Percentiles rank a stretch among this genome's conserved stretches.
Conservation (phyloP, 805 yeast species). For the Ogataea zsoltii region DNA sequence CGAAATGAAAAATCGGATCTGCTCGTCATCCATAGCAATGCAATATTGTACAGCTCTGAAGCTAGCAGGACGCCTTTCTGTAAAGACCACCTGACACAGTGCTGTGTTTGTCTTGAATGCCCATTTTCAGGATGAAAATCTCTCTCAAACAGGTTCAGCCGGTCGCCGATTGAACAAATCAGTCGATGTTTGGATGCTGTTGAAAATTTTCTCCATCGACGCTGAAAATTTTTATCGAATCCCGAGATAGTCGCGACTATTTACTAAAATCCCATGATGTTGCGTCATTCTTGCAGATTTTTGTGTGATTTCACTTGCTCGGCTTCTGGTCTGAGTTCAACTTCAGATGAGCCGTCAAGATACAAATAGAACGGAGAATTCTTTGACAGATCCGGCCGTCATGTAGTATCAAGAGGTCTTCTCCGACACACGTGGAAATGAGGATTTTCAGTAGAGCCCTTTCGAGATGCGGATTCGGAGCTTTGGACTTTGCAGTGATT, state of each 20-base stretch:
- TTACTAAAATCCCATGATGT: background rate
- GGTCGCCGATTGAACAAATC: no score
- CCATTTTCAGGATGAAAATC: no score
- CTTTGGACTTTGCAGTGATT: constrained; percentile 4
- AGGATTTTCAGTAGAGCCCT: constrained; percentile 4
- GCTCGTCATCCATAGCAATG: no score
- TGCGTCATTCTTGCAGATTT: constrained; percentile 1
- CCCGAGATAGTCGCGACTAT: background rate
- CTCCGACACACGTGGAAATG: background rate
- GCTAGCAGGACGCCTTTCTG: no score
- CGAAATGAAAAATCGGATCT: no score
- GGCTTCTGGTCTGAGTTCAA: constrained; percentile 2
- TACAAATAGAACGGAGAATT: background rate
- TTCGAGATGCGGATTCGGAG: constrained; percentile 4
- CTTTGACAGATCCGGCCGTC: background rate
- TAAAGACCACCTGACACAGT: no score
- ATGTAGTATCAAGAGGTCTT: no score
- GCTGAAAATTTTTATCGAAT: no score
- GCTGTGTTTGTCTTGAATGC: no score
- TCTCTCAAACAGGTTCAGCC: no score
- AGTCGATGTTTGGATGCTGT: background rate
- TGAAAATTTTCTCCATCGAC: no score
- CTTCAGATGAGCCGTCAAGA: background rate
- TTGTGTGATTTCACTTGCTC: constrained; percentile 1
- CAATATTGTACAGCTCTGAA: no score